phyloP scores from a whole-genome alignment of 2,329 filamentous ascomycete species.

The Colletotrichum sp. region DNA sequence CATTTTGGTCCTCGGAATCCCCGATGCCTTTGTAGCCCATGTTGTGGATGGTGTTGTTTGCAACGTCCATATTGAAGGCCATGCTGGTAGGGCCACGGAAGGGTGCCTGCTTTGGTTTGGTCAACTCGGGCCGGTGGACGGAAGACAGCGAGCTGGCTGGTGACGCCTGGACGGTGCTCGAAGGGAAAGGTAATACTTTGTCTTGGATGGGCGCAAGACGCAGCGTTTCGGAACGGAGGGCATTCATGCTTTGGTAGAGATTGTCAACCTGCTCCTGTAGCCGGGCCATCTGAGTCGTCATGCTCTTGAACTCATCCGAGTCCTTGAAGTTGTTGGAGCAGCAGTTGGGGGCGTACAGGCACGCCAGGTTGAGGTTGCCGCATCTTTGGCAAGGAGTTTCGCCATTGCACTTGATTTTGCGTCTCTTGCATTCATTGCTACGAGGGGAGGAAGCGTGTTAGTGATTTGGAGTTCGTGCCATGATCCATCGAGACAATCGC shows the following conservation, averaged over 20 bases:
- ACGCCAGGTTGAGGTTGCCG: constrained; percentile 69
- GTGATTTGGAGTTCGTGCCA: not conserved
- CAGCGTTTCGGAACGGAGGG: constrained; percentile 62
- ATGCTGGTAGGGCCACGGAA: constrained; percentile 88
- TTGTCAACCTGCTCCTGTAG: constrained; percentile 86
- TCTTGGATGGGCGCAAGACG: constrained; percentile 51
- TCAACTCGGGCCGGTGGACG: constrained; percentile 46
- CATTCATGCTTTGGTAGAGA: constrained; percentile 74
- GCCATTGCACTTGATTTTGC: constrained; percentile 78
- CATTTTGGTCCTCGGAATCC: constrained; percentile 65
- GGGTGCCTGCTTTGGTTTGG: constrained; percentile 61
- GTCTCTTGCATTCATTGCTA: constrained; percentile 77
- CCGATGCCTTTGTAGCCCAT: constrained; percentile 81
- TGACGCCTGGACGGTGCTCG: constrained; percentile 43
- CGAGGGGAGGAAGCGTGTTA: constrained; percentile 4
- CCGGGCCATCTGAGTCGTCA: constrained; percentile 74
- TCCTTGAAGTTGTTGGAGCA: constrained; percentile 85
- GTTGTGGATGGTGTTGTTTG: constrained; percentile 83
- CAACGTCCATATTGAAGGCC: constrained; percentile 84
- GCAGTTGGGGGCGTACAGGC: constrained; percentile 70
- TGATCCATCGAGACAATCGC: not conserved
- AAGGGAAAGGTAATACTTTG: constrained; percentile 37
- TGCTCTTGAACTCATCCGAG: constrained; percentile 85
- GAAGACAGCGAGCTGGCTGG: constrained; percentile 49
- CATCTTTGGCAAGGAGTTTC: constrained; percentile 72